Evolutionary conservation across 257 asterid genomes (phyloP).

Genomic region (Fraxinus pennsylvanica): DNA sequence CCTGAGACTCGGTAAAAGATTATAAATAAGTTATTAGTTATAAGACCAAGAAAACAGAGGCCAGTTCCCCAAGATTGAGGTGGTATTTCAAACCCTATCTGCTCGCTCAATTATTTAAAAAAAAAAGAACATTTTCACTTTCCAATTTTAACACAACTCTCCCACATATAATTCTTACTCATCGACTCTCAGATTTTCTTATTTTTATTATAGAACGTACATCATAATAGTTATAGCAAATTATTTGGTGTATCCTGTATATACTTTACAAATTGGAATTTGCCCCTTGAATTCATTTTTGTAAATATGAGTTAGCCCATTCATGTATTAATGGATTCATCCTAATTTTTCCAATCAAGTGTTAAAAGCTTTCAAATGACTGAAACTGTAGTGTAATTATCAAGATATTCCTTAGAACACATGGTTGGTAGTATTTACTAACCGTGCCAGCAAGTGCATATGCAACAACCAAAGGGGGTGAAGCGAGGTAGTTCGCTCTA

Average conservation of each 20-base stretch:
- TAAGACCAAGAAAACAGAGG: conserved; percentile 1
- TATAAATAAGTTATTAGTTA: background rate
- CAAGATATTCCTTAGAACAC: conserved; percentile 1
- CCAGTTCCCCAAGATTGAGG: background rate
- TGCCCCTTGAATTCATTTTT: background rate
- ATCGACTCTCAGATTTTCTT: background rate
- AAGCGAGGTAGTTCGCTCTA: conserved; percentile 94
- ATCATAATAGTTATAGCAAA: background rate
- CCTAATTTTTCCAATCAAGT: background rate
- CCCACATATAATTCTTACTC: background rate
- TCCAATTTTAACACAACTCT: background rate
- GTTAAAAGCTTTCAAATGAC: background rate
- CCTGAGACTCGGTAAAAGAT: background rate
- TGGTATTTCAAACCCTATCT: background rate
- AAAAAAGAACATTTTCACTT: background rate
- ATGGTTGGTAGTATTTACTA: conserved; percentile 30
- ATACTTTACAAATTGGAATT: background rate
- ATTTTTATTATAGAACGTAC: background rate
- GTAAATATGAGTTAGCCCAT: background rate
- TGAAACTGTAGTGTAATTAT: background rate
- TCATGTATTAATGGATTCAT: background rate
- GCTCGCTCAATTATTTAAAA: background rate
- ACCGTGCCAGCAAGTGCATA: conserved; percentile 99
- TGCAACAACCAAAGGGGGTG: conserved; percentile 97
- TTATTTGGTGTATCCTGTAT: background rate